Evolutionary conservation across 176 grass and related monocot species (phyloP).

Genomic region (Paspalum vaginatum): DNA sequence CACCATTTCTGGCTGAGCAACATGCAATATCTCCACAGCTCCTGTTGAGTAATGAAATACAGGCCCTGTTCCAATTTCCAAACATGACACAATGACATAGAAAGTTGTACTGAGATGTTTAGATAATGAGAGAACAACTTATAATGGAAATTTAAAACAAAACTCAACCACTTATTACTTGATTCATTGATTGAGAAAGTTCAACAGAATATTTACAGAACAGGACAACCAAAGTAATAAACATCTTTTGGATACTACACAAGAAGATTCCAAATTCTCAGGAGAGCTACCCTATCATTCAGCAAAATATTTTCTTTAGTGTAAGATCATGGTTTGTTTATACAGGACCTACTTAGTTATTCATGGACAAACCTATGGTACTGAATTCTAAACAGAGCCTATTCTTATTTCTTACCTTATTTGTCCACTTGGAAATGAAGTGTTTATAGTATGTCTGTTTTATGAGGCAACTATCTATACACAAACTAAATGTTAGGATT

Average conservation of each 20-base stretch:
- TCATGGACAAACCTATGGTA: background rate
- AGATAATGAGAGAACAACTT: background rate
- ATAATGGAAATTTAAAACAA: background rate
- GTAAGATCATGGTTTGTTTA: background rate
- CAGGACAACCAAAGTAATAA: background rate
- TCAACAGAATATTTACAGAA: background rate
- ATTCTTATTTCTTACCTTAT: background rate
- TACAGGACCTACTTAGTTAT: background rate
- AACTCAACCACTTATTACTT: background rate
- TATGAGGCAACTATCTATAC: background rate
- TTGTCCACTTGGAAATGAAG: background rate
- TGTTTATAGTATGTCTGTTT: background rate
- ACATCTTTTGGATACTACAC: background rate
- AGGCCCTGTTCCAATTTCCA: constrained; percentile 43
- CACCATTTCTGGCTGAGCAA: constrained; percentile 59
- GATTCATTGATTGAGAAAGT: background rate
- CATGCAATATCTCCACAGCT: constrained; percentile 53
- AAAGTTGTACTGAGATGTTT: background rate
- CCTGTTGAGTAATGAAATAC: constrained; percentile 69
- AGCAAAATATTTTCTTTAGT: background rate
- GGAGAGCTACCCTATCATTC: background rate
- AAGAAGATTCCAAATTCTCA: constrained; percentile 9
- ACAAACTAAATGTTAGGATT: background rate
- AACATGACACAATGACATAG: background rate
- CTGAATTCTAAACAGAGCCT: background rate